A percentile compares a stretch with the other conserved stretches of the same genome.
These are phyloP conservation scores for Buxus sempervirens DNA, from an alignment of 164 flowering plant species.

Conservation along the genomic window DNA sequence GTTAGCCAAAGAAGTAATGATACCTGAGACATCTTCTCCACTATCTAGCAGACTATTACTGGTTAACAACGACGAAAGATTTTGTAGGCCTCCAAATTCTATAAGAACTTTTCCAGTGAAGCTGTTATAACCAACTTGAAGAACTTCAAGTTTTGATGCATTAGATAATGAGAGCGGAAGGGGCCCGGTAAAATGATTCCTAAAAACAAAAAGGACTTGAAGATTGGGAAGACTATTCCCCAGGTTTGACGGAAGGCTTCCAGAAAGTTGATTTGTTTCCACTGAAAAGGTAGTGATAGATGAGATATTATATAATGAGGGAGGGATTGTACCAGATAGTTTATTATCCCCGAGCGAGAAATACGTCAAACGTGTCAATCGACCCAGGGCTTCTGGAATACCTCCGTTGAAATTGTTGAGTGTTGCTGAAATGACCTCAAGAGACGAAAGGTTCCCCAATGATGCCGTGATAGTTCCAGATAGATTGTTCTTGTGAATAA, in stretches of 20 bases:
- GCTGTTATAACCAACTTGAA: slow-evolving; percentile 2
- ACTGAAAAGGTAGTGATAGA: not conserved
- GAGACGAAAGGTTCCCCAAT: not conserved
- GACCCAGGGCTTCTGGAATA: slow-evolving; percentile 5
- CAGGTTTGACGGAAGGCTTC: slow-evolving; percentile 5
- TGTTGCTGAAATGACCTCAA: not conserved
- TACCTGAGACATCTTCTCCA: slow-evolving; percentile 1
- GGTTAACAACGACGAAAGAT: not conserved
- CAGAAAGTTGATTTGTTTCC: not conserved
- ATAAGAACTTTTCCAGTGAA: slow-evolving; percentile 9
- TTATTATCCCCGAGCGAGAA: not conserved
- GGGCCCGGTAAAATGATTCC: not conserved
- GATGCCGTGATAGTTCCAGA: too few species aligned
- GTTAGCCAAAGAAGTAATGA: slow-evolving; percentile 12
- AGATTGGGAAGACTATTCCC: slow-evolving; percentile 6
- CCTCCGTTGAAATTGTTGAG: slow-evolving; percentile 4
- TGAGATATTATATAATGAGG: slow-evolving; percentile 12
- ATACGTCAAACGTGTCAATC: not conserved
- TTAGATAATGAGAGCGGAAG: slow-evolving; percentile 3
- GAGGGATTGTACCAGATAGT: slow-evolving; percentile 8
- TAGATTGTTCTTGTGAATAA: too few species aligned
- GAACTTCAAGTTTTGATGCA: not conserved
- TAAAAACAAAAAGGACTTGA: not conserved
- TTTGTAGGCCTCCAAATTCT: slow-evolving; percentile 6
- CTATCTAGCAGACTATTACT: not conserved